Evolutionary conservation across 148 eudicot species (phyloP).

Genomic region (Agrostemma githago): DNA sequence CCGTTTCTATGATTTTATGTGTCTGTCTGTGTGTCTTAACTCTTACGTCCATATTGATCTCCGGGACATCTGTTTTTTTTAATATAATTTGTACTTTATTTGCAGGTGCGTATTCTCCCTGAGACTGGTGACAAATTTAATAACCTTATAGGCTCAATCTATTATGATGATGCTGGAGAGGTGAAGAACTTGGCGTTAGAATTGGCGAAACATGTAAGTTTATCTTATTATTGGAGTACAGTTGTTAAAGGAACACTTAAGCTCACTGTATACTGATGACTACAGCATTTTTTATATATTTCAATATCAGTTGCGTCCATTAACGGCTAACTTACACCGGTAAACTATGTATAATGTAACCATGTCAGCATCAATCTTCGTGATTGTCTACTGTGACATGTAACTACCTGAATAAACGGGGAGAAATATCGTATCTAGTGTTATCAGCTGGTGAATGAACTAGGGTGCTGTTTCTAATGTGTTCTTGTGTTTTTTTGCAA

Average conservation of each 20-base stretch:
- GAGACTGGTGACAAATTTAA: conserved; percentile 68
- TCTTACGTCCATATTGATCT: not conserved
- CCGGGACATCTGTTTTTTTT: not conserved
- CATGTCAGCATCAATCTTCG: not conserved
- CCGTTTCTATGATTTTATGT: conserved; percentile 9
- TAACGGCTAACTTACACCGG: not conserved
- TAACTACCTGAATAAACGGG: not conserved
- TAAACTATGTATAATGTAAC: not conserved
- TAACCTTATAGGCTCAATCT: conserved; percentile 81
- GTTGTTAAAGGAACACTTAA: not conserved
- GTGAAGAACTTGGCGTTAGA: conserved; percentile 82
- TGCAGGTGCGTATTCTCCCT: conserved; percentile 81
- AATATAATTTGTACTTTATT: conserved; percentile 19
- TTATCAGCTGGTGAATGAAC: not conserved
- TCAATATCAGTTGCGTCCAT: not conserved
- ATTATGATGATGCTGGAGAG: conserved; percentile 77
- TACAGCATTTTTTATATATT: not conserved
- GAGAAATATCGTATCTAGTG: not conserved
- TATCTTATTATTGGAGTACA: not conserved
- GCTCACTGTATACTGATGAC: not conserved
- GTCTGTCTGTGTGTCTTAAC: not conserved
- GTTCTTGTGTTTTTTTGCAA: not conserved
- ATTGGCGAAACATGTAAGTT: conserved; percentile 68
- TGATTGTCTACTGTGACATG: not conserved
- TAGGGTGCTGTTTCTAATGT: not conserved